Evolutionary conservation across 2,329 filamentous ascomycete genomes (phyloP).

Genomic region (Arthrobotrys pseudoclavata): DNA sequence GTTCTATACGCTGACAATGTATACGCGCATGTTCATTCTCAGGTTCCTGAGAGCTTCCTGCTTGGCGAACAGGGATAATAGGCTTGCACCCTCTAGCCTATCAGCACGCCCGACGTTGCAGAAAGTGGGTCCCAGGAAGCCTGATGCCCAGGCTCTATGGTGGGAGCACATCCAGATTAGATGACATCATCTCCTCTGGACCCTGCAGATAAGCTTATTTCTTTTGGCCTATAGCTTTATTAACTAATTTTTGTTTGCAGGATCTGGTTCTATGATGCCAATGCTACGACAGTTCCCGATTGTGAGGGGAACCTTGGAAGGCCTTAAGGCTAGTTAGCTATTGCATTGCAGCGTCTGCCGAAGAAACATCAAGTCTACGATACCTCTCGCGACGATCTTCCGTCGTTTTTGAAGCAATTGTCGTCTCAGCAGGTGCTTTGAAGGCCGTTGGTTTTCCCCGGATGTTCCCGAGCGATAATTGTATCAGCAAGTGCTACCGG

Average conservation of each 20-base stretch:
- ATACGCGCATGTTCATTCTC: slow-evolving; percentile 35
- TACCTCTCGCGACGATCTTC: slow-evolving; percentile 19
- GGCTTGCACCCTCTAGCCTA: slow-evolving; percentile 11
- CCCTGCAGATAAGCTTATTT: slow-evolving; percentile 44
- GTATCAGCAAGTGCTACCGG: slow-evolving; percentile 20
- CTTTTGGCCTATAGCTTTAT: slow-evolving; percentile 1
- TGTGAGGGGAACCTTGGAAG: neutral
- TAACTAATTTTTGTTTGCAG: slow-evolving; percentile 10
- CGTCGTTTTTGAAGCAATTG: slow-evolving; percentile 5
- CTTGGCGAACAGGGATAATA: slow-evolving; percentile 2
- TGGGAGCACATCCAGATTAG: neutral
- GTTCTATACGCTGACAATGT: neutral
- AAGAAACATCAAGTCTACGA: slow-evolving; percentile 17
- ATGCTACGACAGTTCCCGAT: neutral
- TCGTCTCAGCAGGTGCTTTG: neutral
- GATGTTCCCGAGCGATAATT: slow-evolving; percentile 12
- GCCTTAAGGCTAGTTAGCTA: neutral
- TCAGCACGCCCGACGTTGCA: slow-evolving; percentile 28
- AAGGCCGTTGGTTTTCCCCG: slow-evolving; percentile 11
- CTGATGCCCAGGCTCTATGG: neutral
- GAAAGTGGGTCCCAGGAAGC: slow-evolving; percentile 18
- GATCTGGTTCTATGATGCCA: slow-evolving; percentile 17
- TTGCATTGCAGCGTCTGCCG: neutral
- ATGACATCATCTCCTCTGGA: slow-evolving; percentile 34
- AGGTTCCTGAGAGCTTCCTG: slow-evolving; percentile 16